A percentile compares a stretch with the other conserved stretches of the same genome.
phyloP scores from a whole-genome alignment of 768 basidiomycete species.

The Boletus sp. region DNA sequence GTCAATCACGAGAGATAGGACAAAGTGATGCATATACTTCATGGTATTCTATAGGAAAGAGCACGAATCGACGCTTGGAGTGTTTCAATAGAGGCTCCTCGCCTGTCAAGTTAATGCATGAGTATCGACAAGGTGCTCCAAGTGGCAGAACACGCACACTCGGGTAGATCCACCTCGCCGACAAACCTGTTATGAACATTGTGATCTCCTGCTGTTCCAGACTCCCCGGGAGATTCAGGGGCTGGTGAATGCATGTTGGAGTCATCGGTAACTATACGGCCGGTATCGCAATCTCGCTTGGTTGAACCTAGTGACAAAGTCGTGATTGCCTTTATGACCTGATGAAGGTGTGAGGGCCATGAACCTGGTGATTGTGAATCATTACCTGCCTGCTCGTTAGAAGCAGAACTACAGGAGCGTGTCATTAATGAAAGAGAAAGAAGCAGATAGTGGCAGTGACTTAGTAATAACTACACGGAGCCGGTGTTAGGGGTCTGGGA shows the following conservation, averaged over 20 bases:
- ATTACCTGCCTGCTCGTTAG: conserved; percentile 3
- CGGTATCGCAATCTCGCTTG: neutral
- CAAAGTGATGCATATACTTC: conserved; percentile 53
- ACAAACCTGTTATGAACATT: conserved; percentile 7
- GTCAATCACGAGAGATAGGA: neutral
- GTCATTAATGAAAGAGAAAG: neutral
- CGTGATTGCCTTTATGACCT: conserved; percentile 1
- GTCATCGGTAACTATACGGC: neutral
- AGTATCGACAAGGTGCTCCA: neutral
- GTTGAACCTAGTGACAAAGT: conserved; percentile 8
- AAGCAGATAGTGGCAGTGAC: neutral
- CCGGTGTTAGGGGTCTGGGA: neutral
- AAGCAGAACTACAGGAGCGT: neutral
- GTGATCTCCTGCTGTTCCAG: neutral
- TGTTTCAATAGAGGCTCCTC: conserved; percentile 80
- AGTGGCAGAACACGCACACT: conserved; percentile 9
- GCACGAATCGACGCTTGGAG: conserved; percentile 75
- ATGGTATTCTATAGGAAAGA: conserved; percentile 89
- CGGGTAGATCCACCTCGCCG: conserved; percentile 18
- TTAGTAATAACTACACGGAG: neutral
- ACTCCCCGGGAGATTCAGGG: neutral
- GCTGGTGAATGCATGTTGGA: neutral
- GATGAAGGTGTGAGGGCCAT: neutral
- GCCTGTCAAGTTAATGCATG: neutral
- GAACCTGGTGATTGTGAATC: neutral